These are phyloP conservation scores for Wickerhamiella nectarea DNA, from an alignment of 805 yeast species.

Conservation along the genomic window DNA sequence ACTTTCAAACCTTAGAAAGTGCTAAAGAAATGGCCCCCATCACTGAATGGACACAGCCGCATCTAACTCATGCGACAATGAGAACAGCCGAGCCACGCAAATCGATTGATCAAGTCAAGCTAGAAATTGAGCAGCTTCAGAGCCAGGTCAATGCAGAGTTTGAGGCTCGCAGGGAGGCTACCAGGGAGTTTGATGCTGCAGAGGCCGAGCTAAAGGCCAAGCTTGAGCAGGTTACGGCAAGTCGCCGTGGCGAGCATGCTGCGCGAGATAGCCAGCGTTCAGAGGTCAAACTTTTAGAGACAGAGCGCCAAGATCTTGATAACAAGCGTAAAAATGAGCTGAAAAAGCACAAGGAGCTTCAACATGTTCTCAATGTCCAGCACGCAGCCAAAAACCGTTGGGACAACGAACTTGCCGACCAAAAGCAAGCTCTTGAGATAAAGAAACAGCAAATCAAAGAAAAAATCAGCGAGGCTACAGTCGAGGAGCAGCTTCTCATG, in stretches of 20 bases:
- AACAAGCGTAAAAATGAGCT: slow-evolving; percentile 25
- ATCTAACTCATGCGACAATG: background rate
- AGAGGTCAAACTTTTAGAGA: slow-evolving; percentile 28
- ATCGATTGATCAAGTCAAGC: slow-evolving; percentile 7
- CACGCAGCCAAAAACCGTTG: slow-evolving; percentile 13
- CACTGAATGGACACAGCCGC: slow-evolving; percentile 4
- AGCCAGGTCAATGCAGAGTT: slow-evolving; percentile 23
- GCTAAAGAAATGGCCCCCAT: slow-evolving; percentile 1
- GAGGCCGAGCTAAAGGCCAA: slow-evolving; percentile 22
- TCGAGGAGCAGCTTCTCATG: slow-evolving; percentile 9
- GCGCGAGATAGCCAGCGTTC: slow-evolving; percentile 24
- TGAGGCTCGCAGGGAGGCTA: slow-evolving; percentile 19
- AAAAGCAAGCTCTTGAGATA: slow-evolving; percentile 5
- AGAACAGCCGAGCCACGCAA: slow-evolving; percentile 6
- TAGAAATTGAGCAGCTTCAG: slow-evolving; percentile 22
- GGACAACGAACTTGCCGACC: slow-evolving; percentile 16
- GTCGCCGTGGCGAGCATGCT: slow-evolving; percentile 23
- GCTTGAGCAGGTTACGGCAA: slow-evolving; percentile 21
- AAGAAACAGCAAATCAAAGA: slow-evolving; percentile 8
- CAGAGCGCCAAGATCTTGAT: slow-evolving; percentile 27
- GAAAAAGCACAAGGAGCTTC: slow-evolving; percentile 15
- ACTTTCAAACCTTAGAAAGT: slow-evolving; percentile 1
- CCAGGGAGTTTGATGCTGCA: slow-evolving; percentile 20
- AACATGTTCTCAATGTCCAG: slow-evolving; percentile 13
- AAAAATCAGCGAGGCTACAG: slow-evolving; percentile 3